Evolutionary conservation across 2,329 filamentous ascomycete species (phyloP).

Genomic region (Sphaerulina populicola): DNA sequence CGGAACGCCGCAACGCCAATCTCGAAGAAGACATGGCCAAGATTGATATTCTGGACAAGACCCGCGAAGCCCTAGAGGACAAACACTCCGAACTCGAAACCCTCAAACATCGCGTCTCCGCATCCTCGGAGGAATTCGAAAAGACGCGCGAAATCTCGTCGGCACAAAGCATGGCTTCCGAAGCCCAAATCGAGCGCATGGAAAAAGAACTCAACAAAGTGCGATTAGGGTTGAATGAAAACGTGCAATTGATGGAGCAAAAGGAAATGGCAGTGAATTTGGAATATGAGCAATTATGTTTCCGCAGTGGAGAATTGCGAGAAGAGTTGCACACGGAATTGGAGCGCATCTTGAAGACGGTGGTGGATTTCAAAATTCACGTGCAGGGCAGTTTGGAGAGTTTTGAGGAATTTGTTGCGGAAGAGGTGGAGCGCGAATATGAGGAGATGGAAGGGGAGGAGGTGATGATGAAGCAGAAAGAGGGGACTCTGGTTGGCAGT

Average conservation of each 20-base stretch:
- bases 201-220: conserved; percentile 96
- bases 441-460: conserved; percentile 39
- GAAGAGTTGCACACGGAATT: conserved; percentile 97
- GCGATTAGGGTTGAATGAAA: conserved; percentile 73
- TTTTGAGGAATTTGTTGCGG: conserved; percentile 86
- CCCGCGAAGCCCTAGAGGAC: conserved; percentile 95
- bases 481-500: not conserved
- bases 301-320: conserved; percentile 72
- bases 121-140: conserved; percentile 88
- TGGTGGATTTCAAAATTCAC: conserved; percentile 98
- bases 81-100: conserved; percentile 88
- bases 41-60: conserved; percentile 83
- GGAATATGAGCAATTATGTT: conserved; percentile 91
- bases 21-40: conserved; percentile 92
- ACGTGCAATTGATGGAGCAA: conserved; percentile 85
- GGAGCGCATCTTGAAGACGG: conserved; percentile 89
- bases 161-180: conserved; percentile 78
- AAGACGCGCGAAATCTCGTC: conserved; percentile 75
- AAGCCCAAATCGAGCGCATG: conserved; percentile 96
- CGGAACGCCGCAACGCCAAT: conserved; percentile 71
- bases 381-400: conserved; percentile 86
- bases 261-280: conserved; percentile 94
- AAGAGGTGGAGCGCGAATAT: conserved; percentile 68
- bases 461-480: conserved; percentile 15
- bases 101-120: conserved; percentile 75